A percentile compares a stretch with the other conserved stretches of the same genome.
Evolutionary conservation across 2,329 filamentous ascomycete species (phyloP).

Genomic region (Hawksworthiomyces lignivorus): DNA sequence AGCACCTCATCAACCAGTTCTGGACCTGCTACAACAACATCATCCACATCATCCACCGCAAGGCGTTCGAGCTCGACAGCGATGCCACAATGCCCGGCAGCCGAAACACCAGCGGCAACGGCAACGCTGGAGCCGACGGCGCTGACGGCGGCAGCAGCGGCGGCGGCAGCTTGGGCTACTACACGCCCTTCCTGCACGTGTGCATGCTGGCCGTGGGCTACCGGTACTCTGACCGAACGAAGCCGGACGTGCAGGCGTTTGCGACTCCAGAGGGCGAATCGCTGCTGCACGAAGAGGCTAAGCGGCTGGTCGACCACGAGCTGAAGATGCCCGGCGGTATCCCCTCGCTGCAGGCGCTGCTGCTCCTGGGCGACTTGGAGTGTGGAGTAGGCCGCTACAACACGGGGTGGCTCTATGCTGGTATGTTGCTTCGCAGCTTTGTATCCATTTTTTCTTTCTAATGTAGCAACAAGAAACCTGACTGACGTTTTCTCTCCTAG

Average conservation of each 20-base stretch:
- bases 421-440: too few relatives aligned
- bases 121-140: neutral
- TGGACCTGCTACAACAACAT: constrained; percentile 16
- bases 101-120: neutral
- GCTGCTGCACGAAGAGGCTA: constrained; percentile 15
- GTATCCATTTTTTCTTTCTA: too few relatives aligned
- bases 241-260: constrained; percentile 11
- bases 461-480: too few relatives aligned
- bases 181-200: constrained; percentile 13
- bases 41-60: constrained; percentile 13
- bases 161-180: constrained; percentile 12
- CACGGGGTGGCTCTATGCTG: constrained; percentile 14
- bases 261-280: constrained; percentile 11
- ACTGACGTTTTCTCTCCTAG: too few relatives aligned
- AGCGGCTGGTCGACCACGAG: constrained; percentile 12
- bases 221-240: constrained; percentile 12
- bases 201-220: constrained; percentile 13
- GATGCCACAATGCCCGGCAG: neutral
- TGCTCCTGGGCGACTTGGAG: constrained; percentile 14
- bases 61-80: constrained; percentile 12
- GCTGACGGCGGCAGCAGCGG: neutral
- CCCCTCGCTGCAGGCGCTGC: constrained; percentile 14
- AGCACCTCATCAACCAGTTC: constrained; percentile 15
- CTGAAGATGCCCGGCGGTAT: constrained; percentile 13
- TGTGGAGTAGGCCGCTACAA: constrained; percentile 15